phyloP scores from a whole-genome alignment of 768 basidiomycete species.

The Gymnopilus dilepis region DNA sequence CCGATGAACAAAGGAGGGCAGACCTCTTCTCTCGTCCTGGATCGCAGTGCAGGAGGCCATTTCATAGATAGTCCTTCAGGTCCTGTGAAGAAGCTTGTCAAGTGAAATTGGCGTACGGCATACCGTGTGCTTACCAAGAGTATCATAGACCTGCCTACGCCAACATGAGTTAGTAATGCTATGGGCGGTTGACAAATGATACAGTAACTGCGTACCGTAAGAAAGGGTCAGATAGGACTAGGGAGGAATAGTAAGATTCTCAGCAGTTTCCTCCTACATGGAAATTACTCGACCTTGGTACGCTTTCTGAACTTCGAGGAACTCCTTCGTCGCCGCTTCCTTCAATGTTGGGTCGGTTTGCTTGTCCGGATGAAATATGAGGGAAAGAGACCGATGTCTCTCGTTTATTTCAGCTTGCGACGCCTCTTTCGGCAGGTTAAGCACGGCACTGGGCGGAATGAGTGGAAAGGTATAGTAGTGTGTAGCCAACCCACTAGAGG shows the following conservation, averaged over 20 bases:
- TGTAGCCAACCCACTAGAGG: neutral
- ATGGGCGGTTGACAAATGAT: slow-evolving; percentile 2
- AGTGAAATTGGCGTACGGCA: slow-evolving; percentile 14
- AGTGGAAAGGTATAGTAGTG: neutral
- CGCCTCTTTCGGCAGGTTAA: slow-evolving; percentile 72
- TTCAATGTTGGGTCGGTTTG: slow-evolving; percentile 63
- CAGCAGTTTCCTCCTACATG: neutral
- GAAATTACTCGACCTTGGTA: slow-evolving; percentile 65
- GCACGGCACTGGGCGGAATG: slow-evolving; percentile 52
- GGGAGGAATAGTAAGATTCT: slow-evolving; percentile 7
- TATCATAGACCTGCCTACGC: slow-evolving; percentile 76
- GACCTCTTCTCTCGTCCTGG: slow-evolving; percentile 55
- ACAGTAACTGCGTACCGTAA: slow-evolving; percentile 48
- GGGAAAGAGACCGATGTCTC: slow-evolving; percentile 70
- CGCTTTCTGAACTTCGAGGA: slow-evolving; percentile 80
- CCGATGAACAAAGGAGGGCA: slow-evolving; percentile 1
- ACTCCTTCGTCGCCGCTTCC: slow-evolving; percentile 65
- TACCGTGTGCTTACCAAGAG: slow-evolving; percentile 55
- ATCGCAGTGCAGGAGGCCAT: slow-evolving; percentile 51
- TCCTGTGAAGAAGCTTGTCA: slow-evolving; percentile 35
- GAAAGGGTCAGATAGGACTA: slow-evolving; percentile 76
- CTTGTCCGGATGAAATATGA: slow-evolving; percentile 87
- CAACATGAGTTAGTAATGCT: slow-evolving; percentile 4
- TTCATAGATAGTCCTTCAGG: slow-evolving; percentile 35
- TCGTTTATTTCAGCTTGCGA: slow-evolving; percentile 76